A percentile compares a stretch with the other conserved stretches of the same genome.
Conservation (phyloP, 495 filamentous ascomycete species). For the Pseudomonodictys pantanalensis region DNA sequence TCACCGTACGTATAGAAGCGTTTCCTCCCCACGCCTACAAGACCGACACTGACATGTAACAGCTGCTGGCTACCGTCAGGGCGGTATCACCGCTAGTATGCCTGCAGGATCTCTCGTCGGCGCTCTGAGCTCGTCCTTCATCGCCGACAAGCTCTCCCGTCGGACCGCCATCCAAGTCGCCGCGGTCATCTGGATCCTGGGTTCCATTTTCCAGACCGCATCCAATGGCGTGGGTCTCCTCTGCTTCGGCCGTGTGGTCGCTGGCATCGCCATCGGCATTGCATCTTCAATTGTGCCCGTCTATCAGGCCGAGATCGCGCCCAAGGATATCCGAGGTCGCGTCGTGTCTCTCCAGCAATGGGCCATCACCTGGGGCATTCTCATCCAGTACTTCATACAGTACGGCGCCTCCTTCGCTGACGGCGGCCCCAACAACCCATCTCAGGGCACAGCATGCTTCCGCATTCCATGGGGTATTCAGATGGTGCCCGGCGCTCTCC, state of each 20-base stretch:
- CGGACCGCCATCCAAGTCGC: slow-evolving; percentile 68
- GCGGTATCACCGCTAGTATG: slow-evolving; percentile 67
- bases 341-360: slow-evolving; percentile 73
- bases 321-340: slow-evolving; percentile 73
- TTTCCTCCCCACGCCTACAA: not conserved
- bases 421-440: slow-evolving; percentile 56
- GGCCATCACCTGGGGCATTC: slow-evolving; percentile 66
- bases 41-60: slow-evolving; percentile 8
- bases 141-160: slow-evolving; percentile 67
- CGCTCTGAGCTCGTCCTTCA: slow-evolving; percentile 60
- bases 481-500: slow-evolving; percentile 64
- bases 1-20: slow-evolving; percentile 40
- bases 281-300: slow-evolving; percentile 73
- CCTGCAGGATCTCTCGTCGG: slow-evolving; percentile 74
- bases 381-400: slow-evolving; percentile 68
- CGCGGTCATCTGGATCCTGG: slow-evolving; percentile 68
- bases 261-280: slow-evolving; percentile 72
- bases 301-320: slow-evolving; percentile 76
- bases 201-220: slow-evolving; percentile 62
- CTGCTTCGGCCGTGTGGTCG: slow-evolving; percentile 65
- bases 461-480: slow-evolving; percentile 75
- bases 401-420: slow-evolving; percentile 64
- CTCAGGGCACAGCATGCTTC: slow-evolving; percentile 59
- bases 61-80: slow-evolving; percentile 53
- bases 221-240: slow-evolving; percentile 62